Percentiles rank a stretch among this genome's conserved stretches.
phyloP scores from a whole-genome alignment of 345 rosid genomes.

The Laguncularia racemosa region DNA sequence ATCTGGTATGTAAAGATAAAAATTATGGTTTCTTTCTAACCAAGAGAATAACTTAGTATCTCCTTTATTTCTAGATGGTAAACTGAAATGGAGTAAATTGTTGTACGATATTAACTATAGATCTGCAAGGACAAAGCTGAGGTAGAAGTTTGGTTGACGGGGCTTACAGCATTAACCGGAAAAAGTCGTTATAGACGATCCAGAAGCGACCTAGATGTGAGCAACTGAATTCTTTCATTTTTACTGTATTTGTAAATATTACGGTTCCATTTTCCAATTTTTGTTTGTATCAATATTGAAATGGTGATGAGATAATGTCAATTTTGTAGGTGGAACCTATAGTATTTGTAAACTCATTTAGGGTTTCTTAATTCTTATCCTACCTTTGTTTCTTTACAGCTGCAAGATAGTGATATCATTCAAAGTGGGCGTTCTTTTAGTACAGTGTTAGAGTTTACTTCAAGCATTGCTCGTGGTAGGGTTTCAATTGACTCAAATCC shows the following conservation, averaged over 20 bases:
- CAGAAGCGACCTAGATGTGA: slow-evolving; percentile 71
- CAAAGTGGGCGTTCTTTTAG: slow-evolving; percentile 41
- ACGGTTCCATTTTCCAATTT: too few relatives aligned
- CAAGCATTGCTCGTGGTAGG: slow-evolving; percentile 42
- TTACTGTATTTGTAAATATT: not conserved
- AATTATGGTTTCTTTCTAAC: not conserved
- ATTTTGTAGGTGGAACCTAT: not conserved
- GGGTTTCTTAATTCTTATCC: not conserved
- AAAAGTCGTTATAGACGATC: slow-evolving; percentile 42
- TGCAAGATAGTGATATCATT: slow-evolving; percentile 39
- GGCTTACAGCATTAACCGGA: slow-evolving; percentile 64
- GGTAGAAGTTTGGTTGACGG: slow-evolving; percentile 84
- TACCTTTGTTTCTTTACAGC: slow-evolving; percentile 30
- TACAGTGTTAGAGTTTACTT: slow-evolving; percentile 38
- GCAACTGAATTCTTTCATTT: slow-evolving; percentile 13
- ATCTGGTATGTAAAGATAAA: slow-evolving; percentile 54
- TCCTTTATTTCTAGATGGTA: not conserved
- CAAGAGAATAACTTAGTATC: too few relatives aligned
- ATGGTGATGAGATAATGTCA: not conserved
- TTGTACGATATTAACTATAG: slow-evolving; percentile 28
- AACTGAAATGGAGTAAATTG: not conserved
- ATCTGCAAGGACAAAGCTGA: slow-evolving; percentile 97
- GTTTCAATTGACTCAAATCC: slow-evolving; percentile 47
- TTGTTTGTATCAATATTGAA: too few relatives aligned
- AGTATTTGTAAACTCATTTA: too few relatives aligned